Evolutionary conservation across 306 rosid genomes (phyloP), one percentile per base, ranked within the genome.

Genomic region (Lathyrus tuberosus): DNA sequence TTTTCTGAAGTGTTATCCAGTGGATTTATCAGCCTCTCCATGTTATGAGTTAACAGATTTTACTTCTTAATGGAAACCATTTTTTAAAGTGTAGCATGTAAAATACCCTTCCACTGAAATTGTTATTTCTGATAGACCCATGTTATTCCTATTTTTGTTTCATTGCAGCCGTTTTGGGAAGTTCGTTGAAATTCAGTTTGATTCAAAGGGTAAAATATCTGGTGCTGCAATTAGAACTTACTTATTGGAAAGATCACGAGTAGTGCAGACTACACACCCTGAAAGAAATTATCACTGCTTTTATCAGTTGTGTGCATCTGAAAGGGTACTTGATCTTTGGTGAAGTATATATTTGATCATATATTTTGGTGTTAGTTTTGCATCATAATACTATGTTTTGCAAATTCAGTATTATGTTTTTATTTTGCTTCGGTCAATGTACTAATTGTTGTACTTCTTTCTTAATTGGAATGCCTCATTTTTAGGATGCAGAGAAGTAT

Each of bases 171-270:
- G 99, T 40, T 91, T 94, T 80, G 99, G 99, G 75, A 94, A 91
- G 87, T 94, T 94, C 72, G 99, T 91, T 67, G 97, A 91, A 80
- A 91, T 94, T 83, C 99, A 94, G 84, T 94, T 94, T 74, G 95
- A 94, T 82, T 83, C 91, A 66, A 91, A 73, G 61, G 99, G 99
- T 79, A 87, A 97, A 91, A 89, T 94, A 86, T 91, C 97, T 10
- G 99, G 99, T 76, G 99, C 97, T 73, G 99, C 97, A 61, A 87
- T 94, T 68, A 86, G 97, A 84, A 94, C 97, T 75, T 94, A 94
- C 85, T 87, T 94, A 63, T 59, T 94, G 83, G 99, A 94, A 75
- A 84, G 99, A 71, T 94, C 99, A 44, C 88, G 99, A 77, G 99
- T 94, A 7, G 99, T 94, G 62, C 97, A 87, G 82, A 84, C 91